Evolutionary conservation across 2,329 filamentous ascomycete genomes (phyloP).

Genomic region (Scopulariopsis brevicaulis): DNA sequence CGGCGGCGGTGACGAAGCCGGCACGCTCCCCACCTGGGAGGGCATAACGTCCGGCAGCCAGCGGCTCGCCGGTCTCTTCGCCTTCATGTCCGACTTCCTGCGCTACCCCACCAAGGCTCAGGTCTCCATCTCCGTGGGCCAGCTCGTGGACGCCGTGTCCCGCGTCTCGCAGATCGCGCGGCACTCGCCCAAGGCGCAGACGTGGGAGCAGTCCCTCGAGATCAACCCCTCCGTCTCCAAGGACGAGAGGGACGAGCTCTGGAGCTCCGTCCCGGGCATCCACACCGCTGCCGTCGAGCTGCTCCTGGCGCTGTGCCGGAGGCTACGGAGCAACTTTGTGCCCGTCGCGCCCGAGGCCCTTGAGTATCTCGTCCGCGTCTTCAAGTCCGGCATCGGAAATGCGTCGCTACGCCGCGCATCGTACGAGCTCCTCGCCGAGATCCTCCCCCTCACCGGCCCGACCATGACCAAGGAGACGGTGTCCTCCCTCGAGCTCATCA

Average conservation of each 20-base stretch:
- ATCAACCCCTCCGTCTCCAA: slow-evolving; percentile 62
- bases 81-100: slow-evolving; percentile 53
- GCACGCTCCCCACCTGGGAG: slow-evolving; percentile 56
- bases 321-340: slow-evolving; percentile 45
- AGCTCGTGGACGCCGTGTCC: slow-evolving; percentile 56
- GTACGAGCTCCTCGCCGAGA: slow-evolving; percentile 45
- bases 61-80: slow-evolving; percentile 54
- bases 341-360: slow-evolving; percentile 53
- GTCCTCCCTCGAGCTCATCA: slow-evolving; percentile 46
- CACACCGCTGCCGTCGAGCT: slow-evolving; percentile 61
- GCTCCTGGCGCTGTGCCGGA: slow-evolving; percentile 40
- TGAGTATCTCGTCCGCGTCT: slow-evolving; percentile 62
- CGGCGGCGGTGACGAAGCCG: slow-evolving; percentile 29
- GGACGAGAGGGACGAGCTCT: slow-evolving; percentile 74
- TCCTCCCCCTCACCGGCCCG: slow-evolving; percentile 53
- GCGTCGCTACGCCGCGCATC: slow-evolving; percentile 44
- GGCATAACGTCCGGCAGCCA: slow-evolving; percentile 66
- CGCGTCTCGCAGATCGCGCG: slow-evolving; percentile 57
- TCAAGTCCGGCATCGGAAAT: slow-evolving; percentile 43
- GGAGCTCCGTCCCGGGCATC: slow-evolving; percentile 60
- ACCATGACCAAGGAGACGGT: slow-evolving; percentile 56
- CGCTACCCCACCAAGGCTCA: slow-evolving; percentile 50
- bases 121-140: slow-evolving; percentile 56
- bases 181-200: slow-evolving; percentile 33
- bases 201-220: slow-evolving; percentile 39